phyloP scores from a whole-genome alignment of 176 grass and related monocot genomes.

The Triticum monococcum region DNA sequence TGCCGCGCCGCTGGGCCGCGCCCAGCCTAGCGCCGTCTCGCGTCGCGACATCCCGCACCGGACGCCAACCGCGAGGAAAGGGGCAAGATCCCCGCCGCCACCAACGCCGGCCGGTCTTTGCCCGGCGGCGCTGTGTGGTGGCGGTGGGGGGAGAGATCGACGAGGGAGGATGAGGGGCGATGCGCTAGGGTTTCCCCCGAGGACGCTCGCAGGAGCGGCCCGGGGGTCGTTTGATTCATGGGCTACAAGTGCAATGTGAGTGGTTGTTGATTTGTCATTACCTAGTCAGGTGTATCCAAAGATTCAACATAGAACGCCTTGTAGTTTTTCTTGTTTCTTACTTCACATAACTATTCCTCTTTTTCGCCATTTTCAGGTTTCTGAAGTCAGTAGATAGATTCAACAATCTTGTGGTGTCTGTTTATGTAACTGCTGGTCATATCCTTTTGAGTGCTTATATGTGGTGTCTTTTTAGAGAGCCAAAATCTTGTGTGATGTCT shows the following conservation, averaged over 20 bases:
- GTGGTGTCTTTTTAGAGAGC: not conserved
- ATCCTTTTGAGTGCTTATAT: constrained; percentile 50
- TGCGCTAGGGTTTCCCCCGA: too few species aligned
- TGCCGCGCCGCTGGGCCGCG: too few species aligned
- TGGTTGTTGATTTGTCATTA: constrained; percentile 14
- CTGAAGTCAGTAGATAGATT: constrained; percentile 79
- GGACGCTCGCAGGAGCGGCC: too few species aligned
- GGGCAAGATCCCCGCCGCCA: too few species aligned
- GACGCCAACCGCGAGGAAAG: too few species aligned
- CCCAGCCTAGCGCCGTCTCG: too few species aligned
- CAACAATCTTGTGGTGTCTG: constrained; percentile 64
- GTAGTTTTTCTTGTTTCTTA: not conserved
- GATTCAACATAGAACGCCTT: not conserved
- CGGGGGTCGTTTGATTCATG: constrained; percentile 8
- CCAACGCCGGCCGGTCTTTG: too few species aligned
- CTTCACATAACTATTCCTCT: constrained; percentile 1
- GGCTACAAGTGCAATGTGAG: constrained; percentile 66
- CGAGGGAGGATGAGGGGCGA: too few species aligned
- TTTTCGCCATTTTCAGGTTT: constrained; percentile 53
- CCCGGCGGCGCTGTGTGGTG: too few species aligned
- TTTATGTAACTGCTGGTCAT: constrained; percentile 79
- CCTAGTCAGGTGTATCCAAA: not conserved
- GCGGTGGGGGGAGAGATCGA: too few species aligned
- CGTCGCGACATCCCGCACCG: too few species aligned
- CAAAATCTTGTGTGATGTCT: not conserved